Percentiles rank a stretch among this genome's conserved stretches.
phyloP scores from a whole-genome alignment of 2,329 filamentous ascomycete species.

The Dactylellina cionopaga region DNA sequence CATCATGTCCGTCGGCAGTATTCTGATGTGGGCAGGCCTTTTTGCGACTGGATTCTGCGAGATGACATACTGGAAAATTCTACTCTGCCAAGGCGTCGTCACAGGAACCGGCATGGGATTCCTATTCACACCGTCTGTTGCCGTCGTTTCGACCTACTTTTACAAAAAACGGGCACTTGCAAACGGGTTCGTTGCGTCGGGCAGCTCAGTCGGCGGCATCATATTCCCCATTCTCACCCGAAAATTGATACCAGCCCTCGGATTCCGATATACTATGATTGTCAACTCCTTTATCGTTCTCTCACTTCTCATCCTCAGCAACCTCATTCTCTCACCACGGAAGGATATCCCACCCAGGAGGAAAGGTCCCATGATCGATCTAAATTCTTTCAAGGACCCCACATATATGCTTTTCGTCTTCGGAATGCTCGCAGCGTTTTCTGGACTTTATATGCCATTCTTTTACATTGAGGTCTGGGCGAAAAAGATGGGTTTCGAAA shows the following conservation, averaged over 20 bases:
- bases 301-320: constrained; percentile 63
- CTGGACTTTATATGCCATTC: constrained; percentile 65
- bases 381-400: constrained; percentile 65
- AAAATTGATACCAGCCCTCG: constrained; percentile 69
- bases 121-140: constrained; percentile 67
- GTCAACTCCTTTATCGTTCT: constrained; percentile 66
- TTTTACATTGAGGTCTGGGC: constrained; percentile 62
- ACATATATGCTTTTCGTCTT: constrained; percentile 63
- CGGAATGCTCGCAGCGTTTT: constrained; percentile 61
- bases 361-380: constrained; percentile 65
- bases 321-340: constrained; percentile 65
- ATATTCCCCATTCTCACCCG: constrained; percentile 71
- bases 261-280: constrained; percentile 74
- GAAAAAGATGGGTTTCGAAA: constrained; percentile 31
- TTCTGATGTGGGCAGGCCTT: constrained; percentile 63
- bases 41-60: constrained; percentile 65
- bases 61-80: constrained; percentile 61
- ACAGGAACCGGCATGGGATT: constrained; percentile 68
- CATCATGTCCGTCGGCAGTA: constrained; percentile 62
- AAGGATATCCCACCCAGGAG: constrained; percentile 58
- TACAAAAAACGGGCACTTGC: constrained; percentile 69
- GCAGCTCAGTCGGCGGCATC: constrained; percentile 71
- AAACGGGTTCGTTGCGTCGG: constrained; percentile 69
- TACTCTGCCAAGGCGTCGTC: constrained; percentile 66
- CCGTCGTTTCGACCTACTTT: constrained; percentile 72